Evolutionary conservation across 441 rosid species (phyloP).

Genomic region (Erodium moschatum): DNA sequence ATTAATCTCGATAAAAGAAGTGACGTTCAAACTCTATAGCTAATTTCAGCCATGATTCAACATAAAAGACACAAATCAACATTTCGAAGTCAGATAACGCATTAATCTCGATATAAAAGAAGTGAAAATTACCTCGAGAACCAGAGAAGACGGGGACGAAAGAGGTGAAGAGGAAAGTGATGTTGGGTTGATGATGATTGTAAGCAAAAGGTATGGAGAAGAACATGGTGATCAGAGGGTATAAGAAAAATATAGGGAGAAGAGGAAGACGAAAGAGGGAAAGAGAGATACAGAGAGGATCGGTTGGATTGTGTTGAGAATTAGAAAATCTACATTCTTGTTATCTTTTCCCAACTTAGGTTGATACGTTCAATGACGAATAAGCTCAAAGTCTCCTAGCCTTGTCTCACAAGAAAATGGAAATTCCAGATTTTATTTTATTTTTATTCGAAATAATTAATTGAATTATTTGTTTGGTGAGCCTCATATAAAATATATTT

Average conservation of each 20-base stretch:
- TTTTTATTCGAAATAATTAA: not conserved
- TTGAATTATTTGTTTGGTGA: too few relatives aligned
- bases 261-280: not conserved
- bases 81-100: too few relatives aligned
- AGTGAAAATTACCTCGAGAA: not conserved
- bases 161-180: not conserved
- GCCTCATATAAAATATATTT: not conserved
- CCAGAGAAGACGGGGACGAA: not conserved
- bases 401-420: constrained; percentile 1
- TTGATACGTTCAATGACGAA: not conserved
- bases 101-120: too few relatives aligned
- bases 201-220: not conserved
- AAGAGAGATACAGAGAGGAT: constrained; percentile 14
- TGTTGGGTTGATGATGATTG: too few relatives aligned
- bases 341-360: constrained; percentile 24
- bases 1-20: too few relatives aligned
- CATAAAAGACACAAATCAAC: too few relatives aligned
- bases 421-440: not conserved
- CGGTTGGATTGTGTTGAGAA: constrained; percentile 26
- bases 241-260: too few relatives aligned
- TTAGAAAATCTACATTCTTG: constrained; percentile 22
- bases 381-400: not conserved
- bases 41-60: too few relatives aligned
- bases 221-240: not conserved
- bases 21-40: too few relatives aligned